Evolutionary conservation across 768 basidiomycete genomes (phyloP).

Genomic region (Lactarius evosmus): DNA sequence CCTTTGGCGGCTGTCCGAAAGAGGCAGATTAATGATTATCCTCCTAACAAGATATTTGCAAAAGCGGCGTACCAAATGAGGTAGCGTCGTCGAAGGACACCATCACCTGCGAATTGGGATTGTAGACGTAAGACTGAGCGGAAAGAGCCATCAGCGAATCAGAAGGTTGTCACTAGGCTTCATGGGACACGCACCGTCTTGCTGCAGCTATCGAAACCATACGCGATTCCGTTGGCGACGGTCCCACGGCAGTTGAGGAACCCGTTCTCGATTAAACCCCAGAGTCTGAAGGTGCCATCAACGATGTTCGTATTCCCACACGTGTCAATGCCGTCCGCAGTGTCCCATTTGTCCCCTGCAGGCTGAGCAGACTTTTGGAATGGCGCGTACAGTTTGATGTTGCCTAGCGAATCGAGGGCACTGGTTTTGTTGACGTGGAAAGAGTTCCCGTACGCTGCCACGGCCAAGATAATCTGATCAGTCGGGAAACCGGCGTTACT

Average conservation of each 20-base stretch:
- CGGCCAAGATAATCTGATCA: conserved; percentile 73
- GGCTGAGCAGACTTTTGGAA: conserved; percentile 47
- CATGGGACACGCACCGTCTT: conserved; percentile 55
- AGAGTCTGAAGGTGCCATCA: conserved; percentile 22
- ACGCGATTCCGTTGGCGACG: conserved; percentile 42
- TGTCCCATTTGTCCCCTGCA: conserved; percentile 39
- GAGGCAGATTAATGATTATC: neutral
- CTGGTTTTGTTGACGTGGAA: conserved; percentile 44
- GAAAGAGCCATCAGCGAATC: conserved; percentile 1
- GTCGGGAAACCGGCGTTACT: conserved; percentile 16
- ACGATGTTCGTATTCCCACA: conserved; percentile 36
- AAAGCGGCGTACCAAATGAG: conserved; percentile 42
- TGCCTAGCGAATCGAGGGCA: conserved; percentile 38
- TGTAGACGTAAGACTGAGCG: conserved; percentile 64
- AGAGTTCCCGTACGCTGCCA: conserved; percentile 82
- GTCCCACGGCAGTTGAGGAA: conserved; percentile 15
- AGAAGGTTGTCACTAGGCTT: neutral
- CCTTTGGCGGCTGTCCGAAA: conserved; percentile 41
- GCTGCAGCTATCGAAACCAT: conserved; percentile 62
- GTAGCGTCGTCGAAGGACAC: conserved; percentile 63
- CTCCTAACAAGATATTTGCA: neutral
- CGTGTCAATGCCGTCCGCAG: conserved; percentile 32
- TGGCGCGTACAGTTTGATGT: conserved; percentile 47
- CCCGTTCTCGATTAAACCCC: conserved; percentile 17
- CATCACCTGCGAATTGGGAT: conserved; percentile 48